phyloP scores from a whole-genome alignment of 305 asterid species.

The Striga hermonthica region DNA sequence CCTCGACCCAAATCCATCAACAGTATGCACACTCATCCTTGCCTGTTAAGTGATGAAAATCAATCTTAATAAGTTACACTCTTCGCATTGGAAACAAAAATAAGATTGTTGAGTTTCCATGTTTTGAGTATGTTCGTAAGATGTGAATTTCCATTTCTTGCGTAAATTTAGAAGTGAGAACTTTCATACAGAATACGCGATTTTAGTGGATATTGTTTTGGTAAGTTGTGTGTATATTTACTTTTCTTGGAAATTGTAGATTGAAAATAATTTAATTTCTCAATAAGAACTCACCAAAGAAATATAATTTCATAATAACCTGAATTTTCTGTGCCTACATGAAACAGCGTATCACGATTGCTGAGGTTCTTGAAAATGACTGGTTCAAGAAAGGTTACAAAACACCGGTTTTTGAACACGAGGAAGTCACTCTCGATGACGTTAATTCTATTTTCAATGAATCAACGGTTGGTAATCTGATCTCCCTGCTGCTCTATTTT shows the following conservation, averaged over 20 bases:
- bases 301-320: not conserved
- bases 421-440: constrained; percentile 78
- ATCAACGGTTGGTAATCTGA: constrained; percentile 45
- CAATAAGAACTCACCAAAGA: no score
- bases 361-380: constrained; percentile 78
- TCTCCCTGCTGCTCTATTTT: not conserved
- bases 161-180: no score
- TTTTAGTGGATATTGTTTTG: no score
- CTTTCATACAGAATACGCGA: no score
- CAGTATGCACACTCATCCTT: constrained; percentile 45
- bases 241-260: no score
- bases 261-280: no score
- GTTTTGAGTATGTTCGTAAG: not conserved
- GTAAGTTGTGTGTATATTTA: no score
- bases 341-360: constrained; percentile 68
- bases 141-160: no score
- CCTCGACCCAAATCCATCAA: constrained; percentile 85
- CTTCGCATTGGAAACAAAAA: no score
- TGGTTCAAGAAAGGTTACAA: constrained; percentile 97
- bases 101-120: not conserved
- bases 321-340: constrained; percentile 10
- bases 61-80: no score
- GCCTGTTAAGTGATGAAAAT: no score
- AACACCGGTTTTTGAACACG: constrained; percentile 69
- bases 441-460: constrained; percentile 73